These are phyloP conservation scores for Phytophthora ohioensis DNA, from an alignment of 352 stramenopile species.

Conservation along the genomic window DNA sequence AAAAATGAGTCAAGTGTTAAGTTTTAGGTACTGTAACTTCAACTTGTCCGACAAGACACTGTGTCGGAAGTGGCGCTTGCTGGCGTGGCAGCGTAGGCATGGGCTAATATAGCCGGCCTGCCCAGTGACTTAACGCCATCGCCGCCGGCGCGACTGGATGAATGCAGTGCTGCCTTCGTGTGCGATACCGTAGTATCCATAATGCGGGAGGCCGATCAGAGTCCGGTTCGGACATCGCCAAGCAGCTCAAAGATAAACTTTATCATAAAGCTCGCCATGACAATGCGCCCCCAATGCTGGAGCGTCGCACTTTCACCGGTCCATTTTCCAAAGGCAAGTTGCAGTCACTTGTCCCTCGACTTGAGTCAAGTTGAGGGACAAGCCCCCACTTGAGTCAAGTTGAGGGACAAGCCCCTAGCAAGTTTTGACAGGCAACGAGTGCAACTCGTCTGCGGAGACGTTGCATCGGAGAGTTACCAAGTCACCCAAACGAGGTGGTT, in stretches of 20 bases:
- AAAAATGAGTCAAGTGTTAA: constrained; percentile 17
- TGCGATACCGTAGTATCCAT: background rate
- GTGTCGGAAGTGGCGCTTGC: background rate
- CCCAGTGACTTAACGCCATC: constrained; percentile 2
- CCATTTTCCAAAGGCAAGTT: constrained; percentile 8
- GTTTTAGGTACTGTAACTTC: constrained; percentile 11
- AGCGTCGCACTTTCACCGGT: constrained; percentile 8
- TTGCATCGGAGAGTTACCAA: background rate
- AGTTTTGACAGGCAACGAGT: background rate
- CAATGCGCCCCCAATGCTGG: background rate
- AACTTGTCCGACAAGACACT: constrained; percentile 27
- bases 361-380: no score
- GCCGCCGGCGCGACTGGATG: constrained; percentile 1
- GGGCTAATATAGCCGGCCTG: background rate
- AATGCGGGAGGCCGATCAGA: no score
- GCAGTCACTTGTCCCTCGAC: background rate
- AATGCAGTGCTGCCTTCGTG: background rate
- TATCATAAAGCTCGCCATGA: background rate
- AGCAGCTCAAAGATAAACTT: no score
- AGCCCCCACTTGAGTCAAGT: no score
- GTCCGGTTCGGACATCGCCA: no score
- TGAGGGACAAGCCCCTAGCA: no score
- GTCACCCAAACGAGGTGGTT: no score
- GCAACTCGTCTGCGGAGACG: constrained; percentile 16
- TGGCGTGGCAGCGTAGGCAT: background rate